These are phyloP conservation scores for Cyberlindnera meyerae DNA, from an alignment of 805 yeast genomes.

Conservation along the genomic window DNA sequence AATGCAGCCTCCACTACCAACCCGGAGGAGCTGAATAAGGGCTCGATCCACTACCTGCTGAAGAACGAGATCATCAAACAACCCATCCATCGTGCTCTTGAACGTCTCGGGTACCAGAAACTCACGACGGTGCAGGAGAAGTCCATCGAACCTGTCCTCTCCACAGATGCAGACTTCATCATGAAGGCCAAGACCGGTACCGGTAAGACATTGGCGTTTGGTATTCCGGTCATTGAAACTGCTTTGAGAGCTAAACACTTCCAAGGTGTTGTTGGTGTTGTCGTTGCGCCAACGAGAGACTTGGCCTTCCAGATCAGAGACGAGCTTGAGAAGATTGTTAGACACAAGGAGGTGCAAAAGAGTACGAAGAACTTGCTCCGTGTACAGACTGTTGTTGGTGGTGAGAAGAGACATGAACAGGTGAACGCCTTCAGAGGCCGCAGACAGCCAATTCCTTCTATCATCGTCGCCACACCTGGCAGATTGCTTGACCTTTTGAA, in stretches of 20 bases:
- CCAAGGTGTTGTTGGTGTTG: constrained; percentile 50
- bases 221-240: constrained; percentile 71
- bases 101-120: constrained; percentile 40
- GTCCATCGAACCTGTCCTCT: constrained; percentile 53
- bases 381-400: constrained; percentile 64
- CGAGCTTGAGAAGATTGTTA: constrained; percentile 50
- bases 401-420: constrained; percentile 41
- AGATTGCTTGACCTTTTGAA: constrained; percentile 61
- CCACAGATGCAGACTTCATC: constrained; percentile 58
- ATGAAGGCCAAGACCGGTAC: constrained; percentile 95
- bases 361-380: constrained; percentile 28
- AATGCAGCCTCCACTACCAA: neutral
- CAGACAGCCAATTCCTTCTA: constrained; percentile 40
- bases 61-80: constrained; percentile 27
- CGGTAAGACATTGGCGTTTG: constrained; percentile 88
- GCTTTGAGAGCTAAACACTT: constrained; percentile 31
- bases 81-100: constrained; percentile 32
- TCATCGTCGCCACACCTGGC: constrained; percentile 88
- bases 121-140: constrained; percentile 69
- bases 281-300: constrained; percentile 89
- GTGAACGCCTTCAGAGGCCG: constrained; percentile 27
- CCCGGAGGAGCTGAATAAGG: constrained; percentile 1
- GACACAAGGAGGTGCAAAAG: constrained; percentile 19
- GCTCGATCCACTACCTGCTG: constrained; percentile 22
- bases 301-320: constrained; percentile 76